These are phyloP conservation scores for Tylopilus sp. DNA, from an alignment of 1,284 basidiomycete genomes.

Conservation along the genomic window DNA sequence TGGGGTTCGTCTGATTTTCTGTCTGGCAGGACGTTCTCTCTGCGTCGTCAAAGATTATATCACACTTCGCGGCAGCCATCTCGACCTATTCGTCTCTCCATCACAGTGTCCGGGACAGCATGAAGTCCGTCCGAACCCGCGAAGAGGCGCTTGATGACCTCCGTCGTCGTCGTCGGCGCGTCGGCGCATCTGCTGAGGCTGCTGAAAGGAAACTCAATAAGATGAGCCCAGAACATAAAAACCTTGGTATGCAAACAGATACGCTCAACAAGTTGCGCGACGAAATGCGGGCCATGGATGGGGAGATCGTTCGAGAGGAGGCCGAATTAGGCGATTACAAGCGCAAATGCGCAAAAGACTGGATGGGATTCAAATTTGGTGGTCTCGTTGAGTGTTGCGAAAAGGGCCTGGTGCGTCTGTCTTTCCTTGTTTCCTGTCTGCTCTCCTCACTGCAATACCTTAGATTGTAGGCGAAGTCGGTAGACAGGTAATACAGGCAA, in stretches of 20 bases:
- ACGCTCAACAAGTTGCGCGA: conserved; percentile 78
- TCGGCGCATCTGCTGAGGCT: conserved; percentile 82
- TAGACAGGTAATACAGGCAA: conserved; percentile 78
- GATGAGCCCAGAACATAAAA: conserved; percentile 95
- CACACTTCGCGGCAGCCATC: conserved; percentile 78
- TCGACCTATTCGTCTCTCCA: conserved; percentile 82
- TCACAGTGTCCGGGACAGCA: conserved; percentile 76
- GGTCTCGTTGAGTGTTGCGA: conserved; percentile 89
- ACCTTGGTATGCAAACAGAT: conserved; percentile 81
- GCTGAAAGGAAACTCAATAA: conserved; percentile 92
- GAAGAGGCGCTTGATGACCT: conserved; percentile 90
- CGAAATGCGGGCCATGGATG: conserved; percentile 85
- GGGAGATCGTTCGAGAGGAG: conserved; percentile 89
- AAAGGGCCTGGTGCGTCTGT: conserved; percentile 71
- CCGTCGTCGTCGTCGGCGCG: conserved; percentile 73
- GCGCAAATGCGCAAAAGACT: conserved; percentile 73
- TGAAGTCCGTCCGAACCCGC: conserved; percentile 84
- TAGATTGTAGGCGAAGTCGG: conserved; percentile 88
- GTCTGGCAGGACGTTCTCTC: conserved; percentile 77
- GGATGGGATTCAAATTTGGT: conserved; percentile 90
- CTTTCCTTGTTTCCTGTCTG: conserved; percentile 44
- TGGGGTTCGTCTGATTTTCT: neutral
- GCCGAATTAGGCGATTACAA: conserved; percentile 90
- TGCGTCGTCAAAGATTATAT: conserved; percentile 78
- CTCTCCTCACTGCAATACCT: conserved; percentile 10